Percentiles rank a stretch among this genome's conserved stretches.
phyloP scores from a whole-genome alignment of 441 rosid species.

The Biscutella laevigata region DNA sequence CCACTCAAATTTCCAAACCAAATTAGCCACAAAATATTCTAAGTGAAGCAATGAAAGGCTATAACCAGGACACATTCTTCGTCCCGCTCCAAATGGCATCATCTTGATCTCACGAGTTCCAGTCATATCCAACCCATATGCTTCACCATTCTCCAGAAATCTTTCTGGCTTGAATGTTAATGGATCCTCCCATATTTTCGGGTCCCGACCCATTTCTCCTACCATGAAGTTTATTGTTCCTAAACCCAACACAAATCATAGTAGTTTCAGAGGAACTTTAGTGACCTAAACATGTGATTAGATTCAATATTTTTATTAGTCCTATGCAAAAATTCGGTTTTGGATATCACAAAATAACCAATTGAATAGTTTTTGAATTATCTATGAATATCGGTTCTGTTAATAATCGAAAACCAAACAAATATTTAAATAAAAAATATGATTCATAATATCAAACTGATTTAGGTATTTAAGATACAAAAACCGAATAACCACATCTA shows the following conservation, averaged over 20 bases:
- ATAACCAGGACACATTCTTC: slow-evolving; percentile 32
- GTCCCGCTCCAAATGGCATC: slow-evolving; percentile 37
- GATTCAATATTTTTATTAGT: too few relatives aligned
- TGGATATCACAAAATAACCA: too few relatives aligned
- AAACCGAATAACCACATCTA: too few relatives aligned
- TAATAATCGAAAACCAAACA: too few relatives aligned
- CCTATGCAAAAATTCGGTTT: too few relatives aligned
- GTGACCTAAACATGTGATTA: too few relatives aligned
- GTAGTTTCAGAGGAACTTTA: too few relatives aligned
- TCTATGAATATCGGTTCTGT: too few relatives aligned
- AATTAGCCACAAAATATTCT: slow-evolving; percentile 26
- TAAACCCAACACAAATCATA: slow-evolving; percentile 1
- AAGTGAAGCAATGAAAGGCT: slow-evolving; percentile 28
- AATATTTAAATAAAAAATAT: too few relatives aligned
- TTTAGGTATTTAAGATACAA: too few relatives aligned
- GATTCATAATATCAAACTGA: too few relatives aligned
- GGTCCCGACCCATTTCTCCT: slow-evolving; percentile 36
- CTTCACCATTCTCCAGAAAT: slow-evolving; percentile 25
- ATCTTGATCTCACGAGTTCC: slow-evolving; percentile 36
- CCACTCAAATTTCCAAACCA: slow-evolving; percentile 35
- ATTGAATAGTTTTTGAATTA: too few relatives aligned
- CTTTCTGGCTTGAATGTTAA: slow-evolving; percentile 33
- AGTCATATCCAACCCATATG: slow-evolving; percentile 21
- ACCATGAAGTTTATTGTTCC: slow-evolving; percentile 36
- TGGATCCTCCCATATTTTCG: slow-evolving; percentile 36